Evolutionary conservation across 345 rosid genomes (phyloP).

Genomic region (Capsella bursapastoris): DNA sequence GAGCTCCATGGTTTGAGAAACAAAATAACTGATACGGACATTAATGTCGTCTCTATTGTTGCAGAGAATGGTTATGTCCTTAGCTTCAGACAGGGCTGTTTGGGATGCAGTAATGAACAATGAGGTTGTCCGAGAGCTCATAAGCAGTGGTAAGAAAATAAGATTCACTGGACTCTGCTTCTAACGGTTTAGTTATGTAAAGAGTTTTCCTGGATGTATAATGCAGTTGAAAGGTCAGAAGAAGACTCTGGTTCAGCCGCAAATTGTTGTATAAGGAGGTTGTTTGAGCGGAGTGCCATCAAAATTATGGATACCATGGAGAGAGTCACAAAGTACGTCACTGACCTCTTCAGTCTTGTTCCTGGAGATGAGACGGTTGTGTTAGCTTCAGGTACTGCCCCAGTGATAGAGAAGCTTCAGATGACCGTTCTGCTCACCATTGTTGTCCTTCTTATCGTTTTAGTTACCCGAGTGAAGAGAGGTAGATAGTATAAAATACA

Average conservation of each 20-base stretch:
- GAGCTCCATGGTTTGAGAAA: not conserved
- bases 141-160: constrained; percentile 24
- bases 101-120: constrained; percentile 91
- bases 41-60: not conserved
- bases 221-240: constrained; percentile 47
- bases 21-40: not conserved
- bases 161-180: not conserved
- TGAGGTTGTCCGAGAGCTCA: constrained; percentile 74
- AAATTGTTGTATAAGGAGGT: constrained; percentile 51
- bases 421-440: constrained; percentile 69
- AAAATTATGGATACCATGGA: constrained; percentile 56
- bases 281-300: constrained; percentile 56
- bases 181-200: not conserved
- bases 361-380: constrained; percentile 42
- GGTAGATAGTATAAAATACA: constrained; percentile 29
- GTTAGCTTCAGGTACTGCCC: constrained; percentile 43
- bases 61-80: constrained; percentile 71
- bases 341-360: constrained; percentile 52
- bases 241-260: constrained; percentile 48
- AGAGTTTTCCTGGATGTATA: constrained; percentile 1
- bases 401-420: constrained; percentile 65
- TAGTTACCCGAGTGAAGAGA: constrained; percentile 56
- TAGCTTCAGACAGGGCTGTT: constrained; percentile 81
- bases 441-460: constrained; percentile 74
- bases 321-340: constrained; percentile 55